Evolutionary conservation across 257 asterid species (phyloP).

Genomic region (Gentiana macrophylla): DNA sequence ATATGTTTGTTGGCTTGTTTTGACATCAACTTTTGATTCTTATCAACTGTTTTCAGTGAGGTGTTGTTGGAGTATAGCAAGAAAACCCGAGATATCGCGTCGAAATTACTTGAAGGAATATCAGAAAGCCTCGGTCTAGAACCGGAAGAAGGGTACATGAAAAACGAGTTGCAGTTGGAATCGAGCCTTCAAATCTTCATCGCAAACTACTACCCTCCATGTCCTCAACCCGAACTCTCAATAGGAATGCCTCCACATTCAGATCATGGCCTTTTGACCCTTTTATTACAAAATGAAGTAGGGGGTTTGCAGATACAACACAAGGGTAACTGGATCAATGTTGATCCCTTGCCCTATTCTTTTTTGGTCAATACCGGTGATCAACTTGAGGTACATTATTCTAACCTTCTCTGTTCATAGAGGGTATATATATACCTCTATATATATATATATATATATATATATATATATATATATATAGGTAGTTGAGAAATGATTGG

Average conservation of each 20-base stretch:
- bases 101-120: conserved; percentile 30
- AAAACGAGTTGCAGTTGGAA: conserved; percentile 25
- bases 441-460: too few relatives aligned
- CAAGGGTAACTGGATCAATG: conserved; percentile 45
- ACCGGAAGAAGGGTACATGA: conserved; percentile 29
- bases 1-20: too few relatives aligned
- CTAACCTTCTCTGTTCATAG: neutral
- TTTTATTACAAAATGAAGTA: conserved; percentile 49
- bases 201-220: conserved; percentile 58
- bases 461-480: too few relatives aligned
- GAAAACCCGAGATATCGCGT: conserved; percentile 20
- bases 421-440: too few relatives aligned
- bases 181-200: conserved; percentile 30
- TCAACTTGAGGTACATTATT: conserved; percentile 63
- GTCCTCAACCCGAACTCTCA: conserved; percentile 59
- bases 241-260: conserved; percentile 73
- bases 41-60: too few relatives aligned
- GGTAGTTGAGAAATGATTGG: too few relatives aligned
- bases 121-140: conserved; percentile 43
- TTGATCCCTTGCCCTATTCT: conserved; percentile 42
- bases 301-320: conserved; percentile 62
- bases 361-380: conserved; percentile 59
- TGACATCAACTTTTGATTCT: too few relatives aligned
- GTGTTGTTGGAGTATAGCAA: too few relatives aligned
- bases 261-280: conserved; percentile 70